A percentile compares a stretch with the other conserved stretches of the same genome.
phyloP scores from a whole-genome alignment of 164 flowering plant genomes.

The Dillenia turbinata region DNA sequence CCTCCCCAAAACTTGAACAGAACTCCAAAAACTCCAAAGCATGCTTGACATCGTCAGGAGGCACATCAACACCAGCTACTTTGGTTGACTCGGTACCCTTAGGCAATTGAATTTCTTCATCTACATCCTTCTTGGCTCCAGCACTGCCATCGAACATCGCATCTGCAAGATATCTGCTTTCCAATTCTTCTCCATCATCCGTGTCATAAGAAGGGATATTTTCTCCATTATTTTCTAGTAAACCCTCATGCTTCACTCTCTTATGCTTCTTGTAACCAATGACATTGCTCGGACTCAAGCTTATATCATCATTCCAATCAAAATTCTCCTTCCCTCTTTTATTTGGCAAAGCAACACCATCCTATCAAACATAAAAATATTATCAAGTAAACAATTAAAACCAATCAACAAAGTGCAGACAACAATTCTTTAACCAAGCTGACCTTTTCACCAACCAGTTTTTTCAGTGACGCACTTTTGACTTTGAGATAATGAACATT shows the following conservation, averaged over 20 bases:
- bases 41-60: slow-evolving; percentile 58
- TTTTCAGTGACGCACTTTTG: slow-evolving; percentile 14
- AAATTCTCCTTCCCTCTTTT: slow-evolving; percentile 32
- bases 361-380: too few species aligned
- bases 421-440: slow-evolving; percentile 16
- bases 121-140: slow-evolving; percentile 7
- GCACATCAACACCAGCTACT: slow-evolving; percentile 53
- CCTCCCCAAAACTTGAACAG: slow-evolving; percentile 81
- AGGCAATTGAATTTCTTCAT: slow-evolving; percentile 44
- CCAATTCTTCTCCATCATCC: too few species aligned
- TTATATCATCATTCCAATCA: slow-evolving; percentile 24
- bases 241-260: too few species aligned
- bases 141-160: background rate
- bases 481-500: background rate
- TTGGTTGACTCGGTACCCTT: slow-evolving; percentile 33
- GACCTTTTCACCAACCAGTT: slow-evolving; percentile 12
- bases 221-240: too few species aligned
- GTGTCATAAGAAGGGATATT: too few species aligned
- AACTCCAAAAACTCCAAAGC: slow-evolving; percentile 89
- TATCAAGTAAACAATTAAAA: too few species aligned
- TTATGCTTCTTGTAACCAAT: too few species aligned
- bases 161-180: background rate
- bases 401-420: too few species aligned
- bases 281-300: background rate
- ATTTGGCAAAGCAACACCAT: too few species aligned